Percentiles rank a stretch among this genome's conserved stretches.
phyloP scores from a whole-genome alignment of 306 rosid genomes.

The Prunus persica region Prunus_persica_NCBIv2 NC_034013.1:1865001-1865500 shows the following conservation, averaged over 20 bases:
- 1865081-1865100: not conserved
- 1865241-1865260: conserved; percentile 10
- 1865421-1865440: too few species aligned
- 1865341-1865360: not conserved
- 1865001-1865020: conserved; percentile 75
- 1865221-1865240: conserved; percentile 19
- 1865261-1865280: not conserved
- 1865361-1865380: not conserved
- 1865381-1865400: not conserved
- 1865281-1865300: not conserved
- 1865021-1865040: conserved; percentile 18
- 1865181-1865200: conserved; percentile 89
- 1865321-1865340: not conserved
- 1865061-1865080: not conserved
- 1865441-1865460: too few species aligned
- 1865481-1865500: too few species aligned
- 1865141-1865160: conserved; percentile 80
- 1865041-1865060: not conserved
- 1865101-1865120: conserved; percentile 38
- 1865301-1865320: not conserved
- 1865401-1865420: too few species aligned
- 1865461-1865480: too few species aligned
- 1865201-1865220: conserved; percentile 21
- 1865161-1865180: conserved; percentile 79
- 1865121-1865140: conserved; percentile 62